These are phyloP conservation scores for Exophiala sp. DNA, from an alignment of 2,329 filamentous ascomycete species.

Conservation along the genomic window DNA sequence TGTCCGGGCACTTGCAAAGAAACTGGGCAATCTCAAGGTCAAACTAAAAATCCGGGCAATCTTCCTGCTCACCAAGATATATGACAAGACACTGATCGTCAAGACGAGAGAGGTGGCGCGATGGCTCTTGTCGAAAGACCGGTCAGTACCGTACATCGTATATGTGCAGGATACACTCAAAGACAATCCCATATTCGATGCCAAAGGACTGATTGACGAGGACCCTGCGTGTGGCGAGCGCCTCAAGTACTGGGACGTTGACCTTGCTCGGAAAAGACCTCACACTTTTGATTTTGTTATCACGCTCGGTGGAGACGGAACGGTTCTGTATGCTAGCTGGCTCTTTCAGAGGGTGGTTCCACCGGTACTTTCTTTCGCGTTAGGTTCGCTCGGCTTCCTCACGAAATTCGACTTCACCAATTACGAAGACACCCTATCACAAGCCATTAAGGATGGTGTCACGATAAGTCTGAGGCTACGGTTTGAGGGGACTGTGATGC, in stretches of 20 bases:
- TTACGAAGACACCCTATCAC: slow-evolving; percentile 65
- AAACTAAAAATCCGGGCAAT: slow-evolving; percentile 77
- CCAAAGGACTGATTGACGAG: slow-evolving; percentile 63
- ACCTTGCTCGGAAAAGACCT: slow-evolving; percentile 71
- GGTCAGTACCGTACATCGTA: slow-evolving; percentile 67
- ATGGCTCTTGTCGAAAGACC: slow-evolving; percentile 74
- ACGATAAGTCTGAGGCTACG: slow-evolving; percentile 82
- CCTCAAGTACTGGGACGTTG: slow-evolving; percentile 77
- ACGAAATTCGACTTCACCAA: slow-evolving; percentile 92
- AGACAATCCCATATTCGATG: slow-evolving; percentile 70
- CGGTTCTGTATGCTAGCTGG: slow-evolving; percentile 93
- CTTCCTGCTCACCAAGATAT: slow-evolving; percentile 87
- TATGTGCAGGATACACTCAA: slow-evolving; percentile 75
- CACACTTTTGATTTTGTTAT: slow-evolving; percentile 93
- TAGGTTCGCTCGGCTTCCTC: slow-evolving; percentile 92
- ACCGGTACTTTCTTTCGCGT: slow-evolving; percentile 83
- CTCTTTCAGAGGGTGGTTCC: slow-evolving; percentile 94
- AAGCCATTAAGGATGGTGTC: slow-evolving; percentile 76
- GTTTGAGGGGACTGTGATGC: slow-evolving; percentile 93
- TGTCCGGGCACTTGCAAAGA: slow-evolving; percentile 83
- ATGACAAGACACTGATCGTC: slow-evolving; percentile 74
- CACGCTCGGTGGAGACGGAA: slow-evolving; percentile 89
- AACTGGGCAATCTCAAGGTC: slow-evolving; percentile 76
- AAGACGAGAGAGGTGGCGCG: slow-evolving; percentile 72
- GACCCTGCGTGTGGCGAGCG: slow-evolving; percentile 54